A percentile compares a stretch with the other conserved stretches of the same genome.
phyloP scores from a whole-genome alignment of 2,329 filamentous ascomycete genomes.

The Trichoderma sp. region DNA sequence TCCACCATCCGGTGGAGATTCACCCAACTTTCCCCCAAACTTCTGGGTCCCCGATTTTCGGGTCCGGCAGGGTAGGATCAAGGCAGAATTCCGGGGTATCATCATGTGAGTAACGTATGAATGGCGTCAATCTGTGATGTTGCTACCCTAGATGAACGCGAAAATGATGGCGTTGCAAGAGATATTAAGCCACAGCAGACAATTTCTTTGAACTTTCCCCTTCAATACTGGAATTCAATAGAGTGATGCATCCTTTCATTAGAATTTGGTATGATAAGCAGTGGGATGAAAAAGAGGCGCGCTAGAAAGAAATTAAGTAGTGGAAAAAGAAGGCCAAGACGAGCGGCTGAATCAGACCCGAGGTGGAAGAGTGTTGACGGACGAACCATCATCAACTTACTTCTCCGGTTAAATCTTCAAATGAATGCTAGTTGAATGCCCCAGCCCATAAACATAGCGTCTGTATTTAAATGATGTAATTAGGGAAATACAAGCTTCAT shows the following conservation, averaged over 20 bases:
- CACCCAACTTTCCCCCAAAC: not conserved
- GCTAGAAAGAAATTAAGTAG: too few relatives aligned
- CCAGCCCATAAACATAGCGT: too few relatives aligned
- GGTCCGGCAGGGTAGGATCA: not conserved
- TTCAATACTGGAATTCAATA: not conserved
- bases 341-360: too few relatives aligned
- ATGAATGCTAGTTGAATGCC: too few relatives aligned
- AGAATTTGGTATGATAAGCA: not conserved
- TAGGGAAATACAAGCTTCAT: too few relatives aligned
- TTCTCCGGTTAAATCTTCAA: too few relatives aligned
- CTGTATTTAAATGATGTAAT: too few relatives aligned
- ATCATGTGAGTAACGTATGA: not conserved
- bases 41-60: constrained; percentile 5
- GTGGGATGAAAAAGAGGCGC: too few relatives aligned
- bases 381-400: too few relatives aligned
- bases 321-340: too few relatives aligned
- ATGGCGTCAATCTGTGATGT: not conserved
- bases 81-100: not conserved
- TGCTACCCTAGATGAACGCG: not conserved
- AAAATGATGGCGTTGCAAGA: not conserved
- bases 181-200: not conserved
- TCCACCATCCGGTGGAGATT: not conserved
- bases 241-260: not conserved
- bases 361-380: too few relatives aligned
- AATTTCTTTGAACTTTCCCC: not conserved